These are phyloP conservation scores for Phialophora macrospora DNA, from an alignment of 2,329 filamentous ascomycete genomes.

Conservation along the genomic window DNA sequence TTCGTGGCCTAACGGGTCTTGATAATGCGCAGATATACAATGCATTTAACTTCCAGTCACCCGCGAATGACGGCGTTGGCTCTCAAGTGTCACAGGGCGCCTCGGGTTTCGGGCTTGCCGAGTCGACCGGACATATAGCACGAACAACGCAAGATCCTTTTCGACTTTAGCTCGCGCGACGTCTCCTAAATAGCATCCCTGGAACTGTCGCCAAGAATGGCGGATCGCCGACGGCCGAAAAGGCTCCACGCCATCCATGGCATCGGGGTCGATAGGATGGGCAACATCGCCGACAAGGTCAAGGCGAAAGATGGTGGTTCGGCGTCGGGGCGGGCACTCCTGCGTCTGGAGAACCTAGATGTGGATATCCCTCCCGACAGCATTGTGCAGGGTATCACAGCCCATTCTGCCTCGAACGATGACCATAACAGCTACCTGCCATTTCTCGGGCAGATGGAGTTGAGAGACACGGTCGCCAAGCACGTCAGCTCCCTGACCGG, in stretches of 20 bases:
- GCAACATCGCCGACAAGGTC: constrained; percentile 22
- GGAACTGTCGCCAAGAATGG: not conserved
- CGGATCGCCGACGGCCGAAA: constrained; percentile 16
- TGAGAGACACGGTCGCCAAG: constrained; percentile 22
- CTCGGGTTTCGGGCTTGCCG: not conserved
- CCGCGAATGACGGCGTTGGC: not conserved
- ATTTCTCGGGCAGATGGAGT: constrained; percentile 20
- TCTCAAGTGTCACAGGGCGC: not conserved
- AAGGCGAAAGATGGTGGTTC: not conserved
- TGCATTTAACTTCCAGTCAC: not conserved
- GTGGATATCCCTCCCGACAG: constrained; percentile 25
- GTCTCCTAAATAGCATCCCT: not conserved
- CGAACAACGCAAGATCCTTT: not conserved
- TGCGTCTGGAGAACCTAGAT: constrained; percentile 29
- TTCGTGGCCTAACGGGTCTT: not conserved
- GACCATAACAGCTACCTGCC: constrained; percentile 29
- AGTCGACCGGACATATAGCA: not conserved
- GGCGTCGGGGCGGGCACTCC: not conserved
- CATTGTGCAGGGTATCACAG: constrained; percentile 7
- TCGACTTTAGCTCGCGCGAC: not conserved
- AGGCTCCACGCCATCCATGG: constrained; percentile 16
- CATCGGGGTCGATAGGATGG: constrained; percentile 29
- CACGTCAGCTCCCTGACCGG: constrained; percentile 19
- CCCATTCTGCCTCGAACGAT: constrained; percentile 11
- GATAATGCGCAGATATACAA: not conserved